phyloP scores from a whole-genome alignment of 495 filamentous ascomycete genomes.

The Neurospora tetrasperma region DNA sequence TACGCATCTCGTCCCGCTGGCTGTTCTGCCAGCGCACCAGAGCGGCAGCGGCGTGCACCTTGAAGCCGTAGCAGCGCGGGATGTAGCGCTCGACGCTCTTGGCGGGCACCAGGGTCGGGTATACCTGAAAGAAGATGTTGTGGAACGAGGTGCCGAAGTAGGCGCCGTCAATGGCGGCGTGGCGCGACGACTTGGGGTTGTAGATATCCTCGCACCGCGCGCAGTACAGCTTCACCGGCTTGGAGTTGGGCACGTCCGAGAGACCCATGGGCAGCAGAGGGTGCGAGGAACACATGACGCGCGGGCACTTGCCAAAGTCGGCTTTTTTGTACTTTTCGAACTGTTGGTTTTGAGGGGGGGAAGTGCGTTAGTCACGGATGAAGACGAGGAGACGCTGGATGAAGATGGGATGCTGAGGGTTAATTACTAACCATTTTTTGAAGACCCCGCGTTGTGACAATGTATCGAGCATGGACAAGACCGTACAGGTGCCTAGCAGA shows the following conservation, averaged over 20 bases:
- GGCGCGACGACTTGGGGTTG: slow-evolving; percentile 95
- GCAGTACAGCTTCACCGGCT: slow-evolving; percentile 93
- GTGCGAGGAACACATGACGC: slow-evolving; percentile 85
- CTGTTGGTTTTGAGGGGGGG: slow-evolving; percentile 31
- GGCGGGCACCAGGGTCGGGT: slow-evolving; percentile 73
- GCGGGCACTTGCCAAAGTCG: slow-evolving; percentile 96
- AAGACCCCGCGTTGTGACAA: slow-evolving; percentile 88
- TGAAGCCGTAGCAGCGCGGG: slow-evolving; percentile 87
- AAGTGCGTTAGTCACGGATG: background rate
- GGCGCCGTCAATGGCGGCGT: slow-evolving; percentile 89
- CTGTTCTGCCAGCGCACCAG: slow-evolving; percentile 83
- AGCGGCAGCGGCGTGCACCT: slow-evolving; percentile 81
- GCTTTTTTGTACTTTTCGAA: slow-evolving; percentile 97
- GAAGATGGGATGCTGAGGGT: background rate
- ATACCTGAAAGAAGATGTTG: slow-evolving; percentile 98
- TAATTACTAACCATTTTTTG: slow-evolving; percentile 74
- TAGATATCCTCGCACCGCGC: slow-evolving; percentile 96
- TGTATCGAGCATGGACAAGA: slow-evolving; percentile 91
- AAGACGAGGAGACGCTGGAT: too few relatives aligned
- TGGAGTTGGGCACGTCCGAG: slow-evolving; percentile 72
- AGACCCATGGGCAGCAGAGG: slow-evolving; percentile 89
- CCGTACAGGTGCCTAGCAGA: slow-evolving; percentile 94
- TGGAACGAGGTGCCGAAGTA: slow-evolving; percentile 98
- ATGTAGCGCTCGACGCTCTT: slow-evolving; percentile 81
- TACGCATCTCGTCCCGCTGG: slow-evolving; percentile 67